These are phyloP conservation scores for Cladosporium sp. DNA, from an alignment of 2,329 filamentous ascomycete species.

Conservation along the genomic window DNA sequence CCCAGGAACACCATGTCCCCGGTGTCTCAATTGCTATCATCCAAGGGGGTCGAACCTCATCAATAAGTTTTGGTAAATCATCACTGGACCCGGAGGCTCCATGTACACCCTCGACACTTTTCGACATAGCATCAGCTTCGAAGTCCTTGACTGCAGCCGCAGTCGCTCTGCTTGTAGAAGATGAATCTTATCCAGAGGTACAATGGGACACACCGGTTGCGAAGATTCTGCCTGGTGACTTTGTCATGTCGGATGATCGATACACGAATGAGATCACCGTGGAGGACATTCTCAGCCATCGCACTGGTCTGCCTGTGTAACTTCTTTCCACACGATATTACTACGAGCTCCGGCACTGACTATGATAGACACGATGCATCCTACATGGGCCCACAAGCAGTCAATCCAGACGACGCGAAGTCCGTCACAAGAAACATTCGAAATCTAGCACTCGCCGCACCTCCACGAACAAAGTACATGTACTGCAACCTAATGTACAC, in stretches of 20 bases:
- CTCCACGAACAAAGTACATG: slow-evolving; percentile 43
- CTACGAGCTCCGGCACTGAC: background rate
- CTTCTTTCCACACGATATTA: too few species aligned
- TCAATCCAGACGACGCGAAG: slow-evolving; percentile 27
- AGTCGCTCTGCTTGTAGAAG: slow-evolving; percentile 47
- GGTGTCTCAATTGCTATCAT: slow-evolving; percentile 47
- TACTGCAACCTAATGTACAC: slow-evolving; percentile 52
- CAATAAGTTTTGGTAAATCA: slow-evolving; percentile 40
- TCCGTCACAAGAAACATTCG: slow-evolving; percentile 43
- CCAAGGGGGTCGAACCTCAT: slow-evolving; percentile 39
- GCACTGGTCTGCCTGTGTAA: slow-evolving; percentile 47
- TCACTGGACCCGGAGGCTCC: slow-evolving; percentile 32
- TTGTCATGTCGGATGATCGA: slow-evolving; percentile 45
- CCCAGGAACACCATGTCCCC: slow-evolving; percentile 42
- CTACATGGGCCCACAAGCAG: slow-evolving; percentile 30
- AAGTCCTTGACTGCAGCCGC: slow-evolving; percentile 52
- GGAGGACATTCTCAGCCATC: slow-evolving; percentile 52
- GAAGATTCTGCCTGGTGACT: slow-evolving; percentile 48
- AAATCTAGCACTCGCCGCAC: slow-evolving; percentile 40
- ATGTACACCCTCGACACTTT: slow-evolving; percentile 48
- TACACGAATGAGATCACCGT: slow-evolving; percentile 48
- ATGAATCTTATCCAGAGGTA: slow-evolving; percentile 25
- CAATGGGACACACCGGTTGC: slow-evolving; percentile 47
- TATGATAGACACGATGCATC: slow-evolving; percentile 31
- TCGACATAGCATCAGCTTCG: slow-evolving; percentile 52